These are phyloP conservation scores for Penicillium sp. DNA, from an alignment of 2,329 filamentous ascomycete species.

Conservation along the genomic window DNA sequence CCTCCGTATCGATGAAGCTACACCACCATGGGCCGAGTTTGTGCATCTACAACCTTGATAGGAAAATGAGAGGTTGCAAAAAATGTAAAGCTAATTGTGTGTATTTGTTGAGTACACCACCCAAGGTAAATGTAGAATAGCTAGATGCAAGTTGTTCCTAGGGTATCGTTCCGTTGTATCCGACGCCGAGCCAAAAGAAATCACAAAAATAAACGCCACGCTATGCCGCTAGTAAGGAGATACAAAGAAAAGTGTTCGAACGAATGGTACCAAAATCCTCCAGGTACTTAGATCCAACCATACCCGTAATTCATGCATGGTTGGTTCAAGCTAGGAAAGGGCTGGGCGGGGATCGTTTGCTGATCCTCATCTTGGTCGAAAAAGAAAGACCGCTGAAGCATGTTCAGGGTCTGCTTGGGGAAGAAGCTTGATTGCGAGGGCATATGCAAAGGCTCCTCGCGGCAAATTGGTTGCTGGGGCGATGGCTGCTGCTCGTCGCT, in stretches of 20 bases:
- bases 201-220: conserved; percentile 31
- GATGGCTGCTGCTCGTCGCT: conserved; percentile 8
- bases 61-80: background rate
- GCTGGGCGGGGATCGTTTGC: conserved; percentile 26
- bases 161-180: conserved; percentile 32
- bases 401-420: conserved; percentile 25
- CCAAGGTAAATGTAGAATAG: background rate
- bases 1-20: background rate
- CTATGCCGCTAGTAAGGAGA: conserved; percentile 32
- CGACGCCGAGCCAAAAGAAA: conserved; percentile 15
- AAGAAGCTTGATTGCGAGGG: conserved; percentile 14
- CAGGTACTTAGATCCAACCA: conserved; percentile 32
- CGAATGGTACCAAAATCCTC: background rate
- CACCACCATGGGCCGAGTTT: background rate
- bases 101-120: conserved; percentile 4
- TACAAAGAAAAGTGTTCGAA: conserved; percentile 10
- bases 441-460: conserved; percentile 5
- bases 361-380: conserved; percentile 35
- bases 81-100: background rate
- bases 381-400: conserved; percentile 37
- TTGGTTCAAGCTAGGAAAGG: conserved; percentile 29
- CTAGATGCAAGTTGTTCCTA: conserved; percentile 12
- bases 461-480: conserved; percentile 10
- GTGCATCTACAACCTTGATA: background rate
- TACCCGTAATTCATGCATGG: conserved; percentile 39